These are phyloP conservation scores for Exophiala sp. DNA, from an alignment of 2,329 filamentous ascomycete species.

Conservation along the genomic window DNA sequence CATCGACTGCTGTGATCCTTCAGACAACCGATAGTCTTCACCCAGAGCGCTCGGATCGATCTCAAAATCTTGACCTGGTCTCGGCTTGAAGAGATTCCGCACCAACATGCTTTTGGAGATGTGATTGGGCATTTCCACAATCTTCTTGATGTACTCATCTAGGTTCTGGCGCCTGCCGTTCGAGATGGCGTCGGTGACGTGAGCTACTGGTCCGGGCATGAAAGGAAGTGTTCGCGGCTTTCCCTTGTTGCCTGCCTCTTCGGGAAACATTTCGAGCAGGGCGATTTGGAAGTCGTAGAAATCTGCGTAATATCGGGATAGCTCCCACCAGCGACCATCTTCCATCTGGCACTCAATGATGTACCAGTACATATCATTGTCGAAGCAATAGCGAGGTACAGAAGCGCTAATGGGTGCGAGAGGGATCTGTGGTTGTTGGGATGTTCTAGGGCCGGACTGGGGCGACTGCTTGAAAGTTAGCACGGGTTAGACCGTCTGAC, in stretches of 20 bases:
- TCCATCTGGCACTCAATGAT: conserved; percentile 89
- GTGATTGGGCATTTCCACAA: conserved; percentile 76
- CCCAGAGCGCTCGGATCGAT: conserved; percentile 66
- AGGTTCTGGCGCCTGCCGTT: conserved; percentile 88
- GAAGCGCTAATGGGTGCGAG: conserved; percentile 76
- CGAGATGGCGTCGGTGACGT: conserved; percentile 96
- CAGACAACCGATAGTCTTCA: conserved; percentile 73
- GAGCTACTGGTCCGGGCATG: conserved; percentile 97
- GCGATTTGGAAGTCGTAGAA: conserved; percentile 99
- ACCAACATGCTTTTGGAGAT: conserved; percentile 83
- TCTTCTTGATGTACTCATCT: conserved; percentile 91
- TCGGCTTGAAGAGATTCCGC: conserved; percentile 83
- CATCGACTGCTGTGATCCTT: conserved; percentile 65
- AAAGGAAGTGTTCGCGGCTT: conserved; percentile 82
- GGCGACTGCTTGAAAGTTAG: conserved; percentile 41
- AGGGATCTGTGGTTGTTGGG: conserved; percentile 48
- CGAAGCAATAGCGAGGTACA: conserved; percentile 91
- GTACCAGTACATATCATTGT: conserved; percentile 98
- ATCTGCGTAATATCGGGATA: conserved; percentile 94
- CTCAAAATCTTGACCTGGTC: conserved; percentile 81
- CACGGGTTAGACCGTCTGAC: conserved; percentile 34
- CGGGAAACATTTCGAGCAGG: conserved; percentile 83
- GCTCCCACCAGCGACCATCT: conserved; percentile 86
- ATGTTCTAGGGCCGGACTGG: conserved; percentile 23
- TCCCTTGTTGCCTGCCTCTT: conserved; percentile 84